These are phyloP conservation scores for Penicillium hesseltinei DNA, from an alignment of 2,329 filamentous ascomycete species.

Conservation along the genomic window DNA sequence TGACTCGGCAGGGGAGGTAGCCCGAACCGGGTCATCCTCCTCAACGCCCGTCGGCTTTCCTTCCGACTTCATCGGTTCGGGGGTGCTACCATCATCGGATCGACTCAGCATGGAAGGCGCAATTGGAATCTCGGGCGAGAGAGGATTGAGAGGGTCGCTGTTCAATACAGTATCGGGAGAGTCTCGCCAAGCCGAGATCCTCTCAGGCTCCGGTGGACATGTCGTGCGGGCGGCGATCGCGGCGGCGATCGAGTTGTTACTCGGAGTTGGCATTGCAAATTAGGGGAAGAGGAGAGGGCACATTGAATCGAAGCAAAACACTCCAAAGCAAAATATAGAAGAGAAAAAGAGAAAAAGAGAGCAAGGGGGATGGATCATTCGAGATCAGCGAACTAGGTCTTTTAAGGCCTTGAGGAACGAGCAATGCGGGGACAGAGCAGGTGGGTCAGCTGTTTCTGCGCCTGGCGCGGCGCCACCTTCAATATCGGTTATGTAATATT, in stretches of 20 bases:
- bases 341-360: slow-evolving; percentile 2
- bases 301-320: slow-evolving; percentile 32
- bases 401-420: slow-evolving; percentile 10
- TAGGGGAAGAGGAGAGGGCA: slow-evolving; percentile 30
- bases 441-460: slow-evolving; percentile 13
- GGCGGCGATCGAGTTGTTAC: slow-evolving; percentile 46
- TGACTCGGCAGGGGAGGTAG: slow-evolving; percentile 36
- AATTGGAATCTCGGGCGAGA: slow-evolving; percentile 25
- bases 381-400: slow-evolving; percentile 11
- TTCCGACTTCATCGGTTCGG: slow-evolving; percentile 29
- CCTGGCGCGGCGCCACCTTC: slow-evolving; percentile 11
- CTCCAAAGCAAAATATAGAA: slow-evolving; percentile 8
- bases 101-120: slow-evolving; percentile 28
- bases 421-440: slow-evolving; percentile 34
- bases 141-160: slow-evolving; percentile 28
- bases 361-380: slow-evolving; percentile 25
- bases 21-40: slow-evolving; percentile 36
- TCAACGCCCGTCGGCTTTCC: slow-evolving; percentile 27
- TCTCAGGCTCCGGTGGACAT: slow-evolving; percentile 50
- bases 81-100: slow-evolving; percentile 28
- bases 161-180: slow-evolving; percentile 27
- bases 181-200: slow-evolving; percentile 34
- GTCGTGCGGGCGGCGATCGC: slow-evolving; percentile 43
- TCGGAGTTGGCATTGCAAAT: slow-evolving; percentile 52
- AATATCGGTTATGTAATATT: slow-evolving; percentile 5